A percentile compares a stretch with the other conserved stretches of the same genome.
Evolutionary conservation across 305 asterid genomes (phyloP).

Genomic region (Ilex paraguariensis): DNA sequence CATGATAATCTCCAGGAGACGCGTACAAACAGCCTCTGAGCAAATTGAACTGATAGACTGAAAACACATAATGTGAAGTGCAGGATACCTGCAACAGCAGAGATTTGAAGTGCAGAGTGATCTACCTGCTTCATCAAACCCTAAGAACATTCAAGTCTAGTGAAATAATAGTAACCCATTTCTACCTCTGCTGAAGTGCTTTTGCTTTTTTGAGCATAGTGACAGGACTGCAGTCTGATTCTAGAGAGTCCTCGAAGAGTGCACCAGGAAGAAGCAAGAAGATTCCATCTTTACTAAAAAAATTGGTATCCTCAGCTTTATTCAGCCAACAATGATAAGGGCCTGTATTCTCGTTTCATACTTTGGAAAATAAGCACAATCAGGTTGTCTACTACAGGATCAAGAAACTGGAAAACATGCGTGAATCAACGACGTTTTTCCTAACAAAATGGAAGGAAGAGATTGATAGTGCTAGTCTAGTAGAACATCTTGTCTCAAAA

Average conservation of each 20-base stretch:
- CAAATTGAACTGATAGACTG: conserved; percentile 40
- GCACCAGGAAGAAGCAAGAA: conserved; percentile 52
- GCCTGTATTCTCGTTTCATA: conserved; percentile 35
- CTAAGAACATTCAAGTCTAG: conserved; percentile 8
- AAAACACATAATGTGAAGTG: conserved; percentile 61
- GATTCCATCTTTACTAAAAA: conserved; percentile 42
- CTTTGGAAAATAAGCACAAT: too few relatives aligned
- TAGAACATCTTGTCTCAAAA: too few relatives aligned
- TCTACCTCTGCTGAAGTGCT: conserved; percentile 73
- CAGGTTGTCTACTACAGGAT: too few relatives aligned
- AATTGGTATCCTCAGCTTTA: conserved; percentile 24
- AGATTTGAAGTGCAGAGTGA: conserved; percentile 15
- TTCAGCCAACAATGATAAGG: conserved; percentile 74
- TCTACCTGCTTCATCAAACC: conserved; percentile 5
- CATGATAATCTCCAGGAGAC: conserved; percentile 43
- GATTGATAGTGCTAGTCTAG: too few relatives aligned
- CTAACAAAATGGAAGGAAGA: too few relatives aligned
- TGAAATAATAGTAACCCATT: neutral
- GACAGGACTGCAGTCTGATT: conserved; percentile 32
- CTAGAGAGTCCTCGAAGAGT: conserved; percentile 29
- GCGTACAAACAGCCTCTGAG: conserved; percentile 31
- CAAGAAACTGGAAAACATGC: too few relatives aligned
- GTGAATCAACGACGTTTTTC: too few relatives aligned
- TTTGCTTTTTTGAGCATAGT: conserved; percentile 55
- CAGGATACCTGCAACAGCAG: conserved; percentile 59